Evolutionary conservation across 139 green algal species (phyloP).

Genomic region (Chlorella sp.): DNA sequence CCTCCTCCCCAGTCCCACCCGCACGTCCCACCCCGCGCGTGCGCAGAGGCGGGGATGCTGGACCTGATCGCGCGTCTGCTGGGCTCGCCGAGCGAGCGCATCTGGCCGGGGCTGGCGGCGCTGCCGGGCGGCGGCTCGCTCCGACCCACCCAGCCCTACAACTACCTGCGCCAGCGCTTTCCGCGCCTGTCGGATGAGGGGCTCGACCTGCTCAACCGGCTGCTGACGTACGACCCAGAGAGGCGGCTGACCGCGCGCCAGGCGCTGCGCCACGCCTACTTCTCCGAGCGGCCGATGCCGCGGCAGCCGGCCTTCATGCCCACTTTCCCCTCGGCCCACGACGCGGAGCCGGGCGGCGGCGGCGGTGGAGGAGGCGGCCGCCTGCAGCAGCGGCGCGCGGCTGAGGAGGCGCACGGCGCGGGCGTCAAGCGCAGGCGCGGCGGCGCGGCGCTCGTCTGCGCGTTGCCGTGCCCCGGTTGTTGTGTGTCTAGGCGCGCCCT

Average conservation of each 20-base stretch:
- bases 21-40: no score
- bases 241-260: conserved; percentile 41
- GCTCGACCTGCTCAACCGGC: conserved; percentile 62
- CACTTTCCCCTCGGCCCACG: conserved; percentile 55
- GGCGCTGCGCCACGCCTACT: conserved; percentile 51
- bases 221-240: conserved; percentile 55
- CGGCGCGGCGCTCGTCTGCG: background rate
- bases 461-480: background rate
- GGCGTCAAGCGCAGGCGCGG: conserved; percentile 28
- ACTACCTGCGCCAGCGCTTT: conserved; percentile 59
- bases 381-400: conserved; percentile 16
- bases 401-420: conserved; percentile 23
- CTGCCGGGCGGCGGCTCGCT: conserved; percentile 43
- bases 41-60: conserved; percentile 54
- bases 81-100: conserved; percentile 56
- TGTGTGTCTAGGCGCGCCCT: background rate
- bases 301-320: conserved; percentile 63
- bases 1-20: no score
- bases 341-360: background rate
- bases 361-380: background rate
- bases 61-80: conserved; percentile 59
- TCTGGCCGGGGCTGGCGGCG: conserved; percentile 60
- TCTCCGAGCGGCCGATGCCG: conserved; percentile 60
- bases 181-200: conserved; percentile 45
- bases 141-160: conserved; percentile 72